phyloP scores from a whole-genome alignment of 176 grass and related monocot species.

The Carex scoparia region DNA sequence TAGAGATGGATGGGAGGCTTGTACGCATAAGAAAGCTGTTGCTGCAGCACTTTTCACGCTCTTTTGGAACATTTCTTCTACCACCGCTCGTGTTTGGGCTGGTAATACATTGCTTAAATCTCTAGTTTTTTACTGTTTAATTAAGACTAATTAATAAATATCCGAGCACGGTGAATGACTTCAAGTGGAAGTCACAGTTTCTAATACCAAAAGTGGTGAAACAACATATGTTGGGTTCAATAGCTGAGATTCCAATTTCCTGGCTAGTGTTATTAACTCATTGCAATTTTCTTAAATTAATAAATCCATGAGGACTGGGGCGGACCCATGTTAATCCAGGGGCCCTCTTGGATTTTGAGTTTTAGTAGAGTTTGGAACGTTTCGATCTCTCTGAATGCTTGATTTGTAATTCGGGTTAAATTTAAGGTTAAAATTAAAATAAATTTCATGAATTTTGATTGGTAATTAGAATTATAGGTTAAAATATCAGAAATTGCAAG shows the following conservation, averaged over 20 bases:
- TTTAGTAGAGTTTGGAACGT: too few relatives aligned
- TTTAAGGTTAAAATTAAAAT: too few relatives aligned
- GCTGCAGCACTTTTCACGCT: constrained; percentile 64
- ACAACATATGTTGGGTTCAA: not conserved
- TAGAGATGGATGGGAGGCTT: constrained; percentile 87
- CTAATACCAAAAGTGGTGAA: not conserved
- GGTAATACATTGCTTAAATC: constrained; percentile 27
- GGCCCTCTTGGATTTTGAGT: too few relatives aligned
- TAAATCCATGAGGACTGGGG: not conserved
- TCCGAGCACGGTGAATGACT: not conserved
- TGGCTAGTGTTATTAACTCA: not conserved
- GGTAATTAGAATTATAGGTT: too few relatives aligned
- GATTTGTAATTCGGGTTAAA: too few relatives aligned
- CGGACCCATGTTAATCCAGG: too few relatives aligned
- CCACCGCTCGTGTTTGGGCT: constrained; percentile 79
- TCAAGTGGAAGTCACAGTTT: too few relatives aligned
- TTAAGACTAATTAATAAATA: not conserved
- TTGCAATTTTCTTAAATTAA: not conserved
- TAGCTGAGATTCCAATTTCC: not conserved
- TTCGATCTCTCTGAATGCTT: too few relatives aligned
- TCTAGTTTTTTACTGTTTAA: not conserved
- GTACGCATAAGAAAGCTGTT: constrained; percentile 88
- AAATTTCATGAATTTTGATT: too few relatives aligned
- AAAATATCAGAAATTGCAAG: too few relatives aligned
- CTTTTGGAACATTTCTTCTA: constrained; percentile 87